Conservation (phyloP, 106 monocot genomes). For the Ottelia alismoides region DNA sequence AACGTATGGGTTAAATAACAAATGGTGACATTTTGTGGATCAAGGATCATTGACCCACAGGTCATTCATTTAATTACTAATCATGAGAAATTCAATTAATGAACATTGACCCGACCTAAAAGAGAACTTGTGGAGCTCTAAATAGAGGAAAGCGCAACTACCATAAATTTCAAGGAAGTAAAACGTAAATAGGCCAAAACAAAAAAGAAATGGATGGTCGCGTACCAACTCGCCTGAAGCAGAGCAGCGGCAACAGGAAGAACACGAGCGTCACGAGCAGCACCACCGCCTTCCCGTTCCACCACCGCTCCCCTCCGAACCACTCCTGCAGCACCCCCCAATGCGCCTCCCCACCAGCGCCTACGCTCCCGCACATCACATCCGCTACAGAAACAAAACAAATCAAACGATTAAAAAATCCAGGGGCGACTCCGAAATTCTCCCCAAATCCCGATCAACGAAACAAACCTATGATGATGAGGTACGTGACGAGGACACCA, state of each 20-base stretch:
- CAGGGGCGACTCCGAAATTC: background rate
- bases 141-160: no score
- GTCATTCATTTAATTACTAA: no score
- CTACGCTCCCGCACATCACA: constrained; percentile 31
- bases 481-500: constrained; percentile 38
- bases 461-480: constrained; percentile 56
- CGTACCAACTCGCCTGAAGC: constrained; percentile 29
- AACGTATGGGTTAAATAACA: no score
- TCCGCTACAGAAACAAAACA: constrained; percentile 22
- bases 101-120: no score
- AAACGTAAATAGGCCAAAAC: background rate
- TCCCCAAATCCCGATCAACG: background rate
- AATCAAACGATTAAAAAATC: background rate
- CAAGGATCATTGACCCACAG: no score
- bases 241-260: constrained; percentile 26
- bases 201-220: background rate
- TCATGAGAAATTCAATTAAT: no score
- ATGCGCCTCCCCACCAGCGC: constrained; percentile 22
- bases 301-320: constrained; percentile 30
- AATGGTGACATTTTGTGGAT: no score
- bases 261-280: constrained; percentile 15
- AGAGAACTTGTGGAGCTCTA: no score
- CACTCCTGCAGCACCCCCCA: constrained; percentile 36
- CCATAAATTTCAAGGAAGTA: no score
- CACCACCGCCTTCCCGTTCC: constrained; percentile 18